Evolutionary conservation across 1,284 basidiomycete genomes (phyloP).

Genomic region (Crepidotus sp.): DNA sequence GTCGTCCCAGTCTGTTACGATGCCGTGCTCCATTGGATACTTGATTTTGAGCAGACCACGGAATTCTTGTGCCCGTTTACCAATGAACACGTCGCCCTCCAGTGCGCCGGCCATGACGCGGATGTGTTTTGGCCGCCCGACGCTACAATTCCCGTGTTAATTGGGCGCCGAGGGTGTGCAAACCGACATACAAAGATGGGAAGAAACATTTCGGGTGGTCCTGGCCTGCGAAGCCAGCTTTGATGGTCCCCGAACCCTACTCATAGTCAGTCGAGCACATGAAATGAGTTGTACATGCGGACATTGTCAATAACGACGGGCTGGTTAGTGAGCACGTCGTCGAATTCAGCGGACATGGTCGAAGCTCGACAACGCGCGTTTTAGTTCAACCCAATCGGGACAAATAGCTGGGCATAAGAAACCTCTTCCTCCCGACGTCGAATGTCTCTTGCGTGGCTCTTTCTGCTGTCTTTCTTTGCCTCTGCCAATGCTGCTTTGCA

Average conservation of each 20-base stretch:
- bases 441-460: slow-evolving; percentile 16
- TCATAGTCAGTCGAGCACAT: slow-evolving; percentile 16
- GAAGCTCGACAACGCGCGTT: slow-evolving; percentile 1
- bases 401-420: background rate
- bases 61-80: slow-evolving; percentile 87
- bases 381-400: slow-evolving; percentile 12
- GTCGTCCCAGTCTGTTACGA: slow-evolving; percentile 95
- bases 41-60: slow-evolving; percentile 92
- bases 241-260: slow-evolving; percentile 94
- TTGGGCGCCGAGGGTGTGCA: slow-evolving; percentile 28
- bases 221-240: slow-evolving; percentile 95
- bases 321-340: slow-evolving; percentile 87
- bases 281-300: slow-evolving; percentile 25
- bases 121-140: slow-evolving; percentile 91
- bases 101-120: slow-evolving; percentile 94
- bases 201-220: slow-evolving; percentile 98
- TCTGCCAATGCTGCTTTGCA: slow-evolving; percentile 41
- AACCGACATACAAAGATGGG: slow-evolving; percentile 82
- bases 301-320: slow-evolving; percentile 97
- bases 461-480: slow-evolving; percentile 21
- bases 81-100: slow-evolving; percentile 91
- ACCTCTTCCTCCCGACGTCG: too few relatives aligned
- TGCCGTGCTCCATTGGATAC: slow-evolving; percentile 96
- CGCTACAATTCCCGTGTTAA: slow-evolving; percentile 41
- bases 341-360: slow-evolving; percentile 73